phyloP scores from a whole-genome alignment of 164 flowering plant genomes.

The Dillenia turbinata region DNA sequence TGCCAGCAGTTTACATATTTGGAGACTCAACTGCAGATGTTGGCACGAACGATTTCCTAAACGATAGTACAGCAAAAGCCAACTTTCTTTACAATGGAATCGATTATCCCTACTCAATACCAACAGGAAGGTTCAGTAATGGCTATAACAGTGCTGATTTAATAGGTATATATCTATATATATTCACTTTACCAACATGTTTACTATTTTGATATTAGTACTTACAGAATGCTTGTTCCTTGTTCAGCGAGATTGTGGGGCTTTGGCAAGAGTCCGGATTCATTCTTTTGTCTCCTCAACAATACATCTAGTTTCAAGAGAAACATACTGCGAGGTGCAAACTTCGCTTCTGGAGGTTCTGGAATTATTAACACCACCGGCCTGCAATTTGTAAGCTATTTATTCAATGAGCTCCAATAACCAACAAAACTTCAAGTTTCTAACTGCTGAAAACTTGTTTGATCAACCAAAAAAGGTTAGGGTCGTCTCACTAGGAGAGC shows the following conservation, averaged over 20 bases:
- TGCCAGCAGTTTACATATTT: slow-evolving; percentile 34
- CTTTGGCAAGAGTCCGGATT: slow-evolving; percentile 34
- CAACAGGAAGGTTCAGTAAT: slow-evolving; percentile 68
- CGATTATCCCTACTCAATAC: slow-evolving; percentile 31
- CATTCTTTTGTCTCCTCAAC: slow-evolving; percentile 28
- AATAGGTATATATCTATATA: slow-evolving; percentile 18
- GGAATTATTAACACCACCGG: slow-evolving; percentile 41
- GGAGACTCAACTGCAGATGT: slow-evolving; percentile 66
- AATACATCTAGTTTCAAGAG: not conserved
- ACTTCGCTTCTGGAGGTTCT: slow-evolving; percentile 58
- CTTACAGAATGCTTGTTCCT: not conserved
- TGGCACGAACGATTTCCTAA: slow-evolving; percentile 44
- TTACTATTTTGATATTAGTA: too few relatives aligned
- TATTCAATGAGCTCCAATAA: too few relatives aligned
- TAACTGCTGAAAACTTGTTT: too few relatives aligned
- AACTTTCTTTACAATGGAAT: slow-evolving; percentile 43
- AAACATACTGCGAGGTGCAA: slow-evolving; percentile 31
- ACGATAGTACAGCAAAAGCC: slow-evolving; percentile 19
- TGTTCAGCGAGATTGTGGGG: slow-evolving; percentile 31
- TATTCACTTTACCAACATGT: too few relatives aligned
- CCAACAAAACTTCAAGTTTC: too few relatives aligned
- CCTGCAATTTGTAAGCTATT: slow-evolving; percentile 8
- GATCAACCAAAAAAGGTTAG: not conserved
- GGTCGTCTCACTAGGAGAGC: slow-evolving; percentile 29
- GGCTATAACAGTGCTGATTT: slow-evolving; percentile 54